A percentile compares a stretch with the other conserved stretches of the same genome.
These are phyloP conservation scores for Clausena lansium DNA, from an alignment of 345 rosid genomes.

Conservation along the genomic window DNA sequence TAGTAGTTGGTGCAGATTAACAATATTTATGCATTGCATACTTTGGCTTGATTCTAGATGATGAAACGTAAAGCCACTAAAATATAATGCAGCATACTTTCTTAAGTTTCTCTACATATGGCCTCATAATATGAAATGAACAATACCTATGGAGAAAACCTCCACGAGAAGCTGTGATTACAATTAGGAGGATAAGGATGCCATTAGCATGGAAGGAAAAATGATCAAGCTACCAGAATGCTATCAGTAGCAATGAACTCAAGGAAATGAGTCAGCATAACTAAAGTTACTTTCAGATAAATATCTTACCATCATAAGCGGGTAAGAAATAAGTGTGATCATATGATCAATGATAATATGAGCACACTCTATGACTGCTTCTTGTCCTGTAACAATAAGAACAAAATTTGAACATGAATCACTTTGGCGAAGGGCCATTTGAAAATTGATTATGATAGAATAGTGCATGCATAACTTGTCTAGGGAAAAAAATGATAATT, in stretches of 20 bases:
- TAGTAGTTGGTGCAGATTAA: not conserved
- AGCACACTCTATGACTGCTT: constrained; percentile 58
- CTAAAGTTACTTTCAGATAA: not conserved
- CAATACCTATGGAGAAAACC: not conserved
- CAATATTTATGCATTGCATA: not conserved
- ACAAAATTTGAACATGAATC: constrained; percentile 11
- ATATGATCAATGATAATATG: constrained; percentile 56
- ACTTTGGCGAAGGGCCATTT: not conserved
- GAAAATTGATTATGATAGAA: not conserved
- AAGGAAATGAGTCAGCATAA: not conserved
- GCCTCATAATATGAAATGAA: not conserved
- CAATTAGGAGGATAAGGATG: not conserved
- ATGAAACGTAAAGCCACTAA: not conserved
- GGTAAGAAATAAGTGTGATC: constrained; percentile 49
- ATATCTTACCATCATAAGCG: constrained; percentile 62
- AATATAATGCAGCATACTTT: not conserved
- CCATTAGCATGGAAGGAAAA: not conserved
- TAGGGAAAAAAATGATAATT: not conserved
- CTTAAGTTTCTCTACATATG: not conserved
- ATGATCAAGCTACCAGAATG: not conserved
- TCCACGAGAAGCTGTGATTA: not conserved
- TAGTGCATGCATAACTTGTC: not conserved
- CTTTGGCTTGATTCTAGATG: not conserved
- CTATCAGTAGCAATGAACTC: not conserved
- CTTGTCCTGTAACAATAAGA: constrained; percentile 51